Conservation (phyloP, 2,329 filamentous ascomycete species). For the Aspergillus phoenicis region DNA sequence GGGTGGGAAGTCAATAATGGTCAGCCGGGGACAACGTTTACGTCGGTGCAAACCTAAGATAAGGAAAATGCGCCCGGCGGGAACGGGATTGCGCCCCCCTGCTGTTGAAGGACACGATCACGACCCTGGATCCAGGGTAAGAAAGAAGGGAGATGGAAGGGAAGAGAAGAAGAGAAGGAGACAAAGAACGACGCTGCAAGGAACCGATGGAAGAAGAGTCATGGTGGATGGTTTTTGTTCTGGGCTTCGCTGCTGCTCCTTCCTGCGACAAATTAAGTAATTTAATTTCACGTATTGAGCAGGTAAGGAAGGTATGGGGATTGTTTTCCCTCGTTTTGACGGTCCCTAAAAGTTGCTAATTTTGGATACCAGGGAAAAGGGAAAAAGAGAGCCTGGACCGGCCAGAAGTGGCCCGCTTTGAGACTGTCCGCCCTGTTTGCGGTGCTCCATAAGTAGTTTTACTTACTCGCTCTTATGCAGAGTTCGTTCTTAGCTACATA, state of each 20-base stretch:
- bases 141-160: not conserved
- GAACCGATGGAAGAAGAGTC: not conserved
- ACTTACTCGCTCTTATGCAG: not conserved
- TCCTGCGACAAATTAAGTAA: not conserved
- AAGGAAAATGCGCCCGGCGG: not conserved
- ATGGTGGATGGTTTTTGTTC: not conserved
- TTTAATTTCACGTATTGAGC: not conserved
- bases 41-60: slow-evolving; percentile 1
- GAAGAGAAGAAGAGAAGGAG: not conserved
- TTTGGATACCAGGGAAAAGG: not conserved
- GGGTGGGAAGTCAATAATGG: not conserved
- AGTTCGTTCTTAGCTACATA: not conserved
- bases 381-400: not conserved
- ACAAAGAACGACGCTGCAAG: not conserved
- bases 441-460: not conserved
- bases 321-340: no score
- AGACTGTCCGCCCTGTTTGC: not conserved
- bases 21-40: not conserved
- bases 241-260: not conserved
- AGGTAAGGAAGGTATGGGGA: not conserved
- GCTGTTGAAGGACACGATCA: not conserved
- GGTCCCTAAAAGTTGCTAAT: not conserved
- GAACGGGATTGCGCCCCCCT: not conserved
- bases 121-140: not conserved
- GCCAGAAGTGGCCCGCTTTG: not conserved